Evolutionary conservation across 768 basidiomycete species (phyloP), one percentile per base, ranked within the genome.

Genomic region (Omphalotus guepiniiformis): DNA sequence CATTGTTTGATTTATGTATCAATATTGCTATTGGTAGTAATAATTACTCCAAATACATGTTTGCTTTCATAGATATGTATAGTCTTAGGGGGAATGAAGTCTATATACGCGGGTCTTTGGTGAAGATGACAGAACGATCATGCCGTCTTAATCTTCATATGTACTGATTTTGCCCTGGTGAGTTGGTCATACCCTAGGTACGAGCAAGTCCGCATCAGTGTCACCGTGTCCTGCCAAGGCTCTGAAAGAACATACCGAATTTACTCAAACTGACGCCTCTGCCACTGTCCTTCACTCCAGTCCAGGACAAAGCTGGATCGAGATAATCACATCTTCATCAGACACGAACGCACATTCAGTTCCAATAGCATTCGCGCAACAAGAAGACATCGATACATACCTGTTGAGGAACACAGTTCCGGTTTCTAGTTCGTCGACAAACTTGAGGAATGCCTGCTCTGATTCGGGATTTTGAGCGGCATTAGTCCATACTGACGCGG

Each of bases 331-430:
- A 90, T 35, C 87, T 87, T n/a, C n/a, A n/a, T n/a, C 13, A 15
- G 28, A 22, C 13, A 15, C 19, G 25, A 9, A 23, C 23, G 25
- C 40, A 0, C 7, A 26, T n/a, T n/a, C n/a, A n/a, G 27, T 13
- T 9, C n/a, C 15, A 40, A 34, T 9, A 25, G 3, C 34, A 23
- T 27, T 26, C 19, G 15, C 28, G 21, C 9, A 9, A 32, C 30
- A 32, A 9, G 30, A 32, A 32, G 30, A n/a, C 30, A 32, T 32
- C 9, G 30, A 16, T 0, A 40, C 66, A 48, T 55, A 86, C 78
- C 92, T 74, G 66, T 99, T 99, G 59, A 95, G 63, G 65, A 90
- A 98, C 5, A 98, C 93, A 0, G 94, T 99, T 3, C 96, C 96
- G 0, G 87, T 83, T 48, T 94, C 82, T 26, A 98, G 63, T 52